Evolutionary conservation across 2,329 filamentous ascomycete species (phyloP).

Genomic region (Helotiales sp.): DNA sequence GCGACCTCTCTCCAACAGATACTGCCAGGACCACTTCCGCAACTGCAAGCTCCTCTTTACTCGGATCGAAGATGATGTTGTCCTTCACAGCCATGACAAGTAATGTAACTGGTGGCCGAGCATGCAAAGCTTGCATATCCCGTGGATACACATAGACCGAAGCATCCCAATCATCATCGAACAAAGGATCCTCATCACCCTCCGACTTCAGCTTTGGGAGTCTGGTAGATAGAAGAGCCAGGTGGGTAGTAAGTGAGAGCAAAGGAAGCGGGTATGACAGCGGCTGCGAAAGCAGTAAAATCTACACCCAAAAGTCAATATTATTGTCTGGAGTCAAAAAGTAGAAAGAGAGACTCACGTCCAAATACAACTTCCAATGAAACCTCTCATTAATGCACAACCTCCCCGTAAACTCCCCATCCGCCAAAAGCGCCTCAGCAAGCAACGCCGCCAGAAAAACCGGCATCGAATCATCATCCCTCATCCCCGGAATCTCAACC

Average conservation of each 20-base stretch:
- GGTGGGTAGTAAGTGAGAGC: slow-evolving; percentile 89
- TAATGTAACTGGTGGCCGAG: slow-evolving; percentile 83
- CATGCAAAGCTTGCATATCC: slow-evolving; percentile 36
- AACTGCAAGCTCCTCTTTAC: slow-evolving; percentile 88
- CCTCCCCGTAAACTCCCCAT: slow-evolving; percentile 70
- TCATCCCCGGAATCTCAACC: slow-evolving; percentile 87
- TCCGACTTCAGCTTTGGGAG: slow-evolving; percentile 86
- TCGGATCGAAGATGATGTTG: slow-evolving; percentile 94
- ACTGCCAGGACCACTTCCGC: slow-evolving; percentile 89
- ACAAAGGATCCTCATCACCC: slow-evolving; percentile 93
- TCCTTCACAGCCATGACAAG: slow-evolving; percentile 85
- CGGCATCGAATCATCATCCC: slow-evolving; percentile 89
- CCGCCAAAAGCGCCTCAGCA: slow-evolving; percentile 80
- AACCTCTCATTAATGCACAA: slow-evolving; percentile 89
- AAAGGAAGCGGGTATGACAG: slow-evolving; percentile 92
- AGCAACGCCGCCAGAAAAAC: slow-evolving; percentile 89
- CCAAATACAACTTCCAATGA: slow-evolving; percentile 96
- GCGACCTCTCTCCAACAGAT: slow-evolving; percentile 64
- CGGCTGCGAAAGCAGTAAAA: slow-evolving; percentile 90
- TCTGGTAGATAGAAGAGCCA: slow-evolving; percentile 86
- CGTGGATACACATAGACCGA: slow-evolving; percentile 72
- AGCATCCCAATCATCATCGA: slow-evolving; percentile 96
- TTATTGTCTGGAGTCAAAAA: slow-evolving; percentile 7
- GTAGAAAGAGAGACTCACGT: slow-evolving; percentile 63
- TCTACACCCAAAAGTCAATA: slow-evolving; percentile 55